Conservation (phyloP, 371 early-diverging fungal genomes). For the Mucor sp. region DNA sequence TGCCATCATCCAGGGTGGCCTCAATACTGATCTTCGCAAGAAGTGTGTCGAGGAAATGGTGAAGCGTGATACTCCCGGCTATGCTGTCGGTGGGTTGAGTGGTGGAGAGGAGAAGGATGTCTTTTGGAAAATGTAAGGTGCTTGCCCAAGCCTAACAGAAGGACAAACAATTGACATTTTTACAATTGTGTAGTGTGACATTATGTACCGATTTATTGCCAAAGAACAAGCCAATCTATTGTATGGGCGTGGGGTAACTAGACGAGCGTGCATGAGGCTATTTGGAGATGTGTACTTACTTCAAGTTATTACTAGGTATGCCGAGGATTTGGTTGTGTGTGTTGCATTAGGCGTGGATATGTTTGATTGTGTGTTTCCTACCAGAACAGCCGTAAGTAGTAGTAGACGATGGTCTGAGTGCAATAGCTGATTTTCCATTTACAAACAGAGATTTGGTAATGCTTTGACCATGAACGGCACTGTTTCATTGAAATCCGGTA, state of each 20-base stretch:
- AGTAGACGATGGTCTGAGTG: background rate
- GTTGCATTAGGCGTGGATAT: slow-evolving; percentile 95
- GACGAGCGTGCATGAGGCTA: background rate
- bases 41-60: slow-evolving; percentile 87
- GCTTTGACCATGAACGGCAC: slow-evolving; percentile 85
- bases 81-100: slow-evolving; percentile 95
- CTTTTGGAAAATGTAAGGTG: slow-evolving; percentile 82
- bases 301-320: slow-evolving; percentile 90
- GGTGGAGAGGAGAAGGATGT: slow-evolving; percentile 95
- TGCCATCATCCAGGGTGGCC: slow-evolving; percentile 96
- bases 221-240: slow-evolving; percentile 88
- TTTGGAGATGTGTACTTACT: slow-evolving; percentile 8
- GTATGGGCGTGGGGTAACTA: slow-evolving; percentile 96
- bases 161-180: background rate
- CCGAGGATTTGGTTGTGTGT: slow-evolving; percentile 93
- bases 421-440: background rate
- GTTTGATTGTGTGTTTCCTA: slow-evolving; percentile 98
- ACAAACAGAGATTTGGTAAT: slow-evolving; percentile 83
- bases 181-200: slow-evolving; percentile 56
- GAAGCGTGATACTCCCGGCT: slow-evolving; percentile 87
- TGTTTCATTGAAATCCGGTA: slow-evolving; percentile 66
- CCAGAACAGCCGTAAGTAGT: slow-evolving; percentile 85
- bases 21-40: slow-evolving; percentile 75
- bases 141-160: background rate
- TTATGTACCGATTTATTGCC: slow-evolving; percentile 87